Evolutionary conservation across 495 filamentous ascomycete species (phyloP), one percentile per base, ranked within the genome.

Genomic region (Astrocystis sublimbata): DNA sequence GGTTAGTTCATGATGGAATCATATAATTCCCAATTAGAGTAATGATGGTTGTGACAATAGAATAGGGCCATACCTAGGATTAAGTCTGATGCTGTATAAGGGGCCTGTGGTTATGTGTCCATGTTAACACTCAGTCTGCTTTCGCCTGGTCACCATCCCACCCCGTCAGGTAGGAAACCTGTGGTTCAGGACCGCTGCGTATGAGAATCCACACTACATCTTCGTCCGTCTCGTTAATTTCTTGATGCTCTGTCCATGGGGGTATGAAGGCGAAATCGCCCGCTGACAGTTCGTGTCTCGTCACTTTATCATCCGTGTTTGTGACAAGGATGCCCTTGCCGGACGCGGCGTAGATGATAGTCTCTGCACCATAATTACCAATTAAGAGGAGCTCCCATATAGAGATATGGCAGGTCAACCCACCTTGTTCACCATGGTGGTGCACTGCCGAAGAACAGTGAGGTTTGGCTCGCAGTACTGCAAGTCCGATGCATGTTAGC

Each of bases 241-340:
- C 81, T 66, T 89, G 87, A 70, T 89, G 85, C 67, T 89, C 86
- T 0, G 81, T 83, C 75, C 78, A 88, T 0, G 86, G 79, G 0
- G 86, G 87, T 26, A 90, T 80, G 47, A 87, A 76, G 2, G 85
- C 86, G 66, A 87, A 88, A 66, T 89, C 87, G 0, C 87, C 87
- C 2, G 81, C 76, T 0, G 68, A 73, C 4, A 90, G 76, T 8
- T 78, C 74, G 57, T 85, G 78, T 23, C 81, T 79, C 58, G 78
- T 82, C 1, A 76, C 72, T 33, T 76, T 71, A 30, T 73, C 75
- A 15, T 36, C 58, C 1, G 76, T 73, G 40, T 69, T 76, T 0
- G 75, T 75, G 1, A 80, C 68, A 0, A 81, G 67, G 15, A 71
- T 65, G 7, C 78, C 78, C 21, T 55, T 75, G 30, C 79, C 79